A percentile compares a stretch with the other conserved stretches of the same genome.
Evolutionary conservation across 129 eudicot genomes (phyloP).

Genomic region (Lactuca sativa): DNA sequence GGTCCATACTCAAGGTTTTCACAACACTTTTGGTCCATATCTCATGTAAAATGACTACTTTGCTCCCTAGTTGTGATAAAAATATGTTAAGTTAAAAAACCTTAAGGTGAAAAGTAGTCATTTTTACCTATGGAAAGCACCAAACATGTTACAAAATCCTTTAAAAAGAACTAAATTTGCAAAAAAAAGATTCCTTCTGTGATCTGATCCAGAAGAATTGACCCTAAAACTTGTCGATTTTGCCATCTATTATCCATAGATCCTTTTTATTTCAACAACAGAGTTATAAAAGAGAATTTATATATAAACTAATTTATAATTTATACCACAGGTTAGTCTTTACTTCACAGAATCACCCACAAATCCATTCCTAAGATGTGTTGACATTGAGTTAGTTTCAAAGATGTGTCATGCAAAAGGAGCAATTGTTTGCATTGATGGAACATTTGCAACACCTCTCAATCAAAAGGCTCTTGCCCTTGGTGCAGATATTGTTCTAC

Average conservation of each 20-base stretch:
- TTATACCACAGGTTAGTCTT: slow-evolving; percentile 58
- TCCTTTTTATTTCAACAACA: neutral
- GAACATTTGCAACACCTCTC: slow-evolving; percentile 89
- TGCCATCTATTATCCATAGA: neutral
- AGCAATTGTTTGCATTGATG: slow-evolving; percentile 81
- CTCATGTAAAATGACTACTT: neutral
- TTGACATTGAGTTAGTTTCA: slow-evolving; percentile 82
- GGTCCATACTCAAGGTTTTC: too few relatives aligned
- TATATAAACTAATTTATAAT: neutral
- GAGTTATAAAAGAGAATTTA: neutral
- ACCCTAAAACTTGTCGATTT: too few relatives aligned
- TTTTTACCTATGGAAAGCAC: too few relatives aligned
- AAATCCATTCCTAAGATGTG: slow-evolving; percentile 84
- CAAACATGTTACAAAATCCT: too few relatives aligned
- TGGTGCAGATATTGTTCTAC: slow-evolving; percentile 86
- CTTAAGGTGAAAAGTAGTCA: too few relatives aligned
- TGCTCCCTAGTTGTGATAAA: neutral
- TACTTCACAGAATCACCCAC: slow-evolving; percentile 93
- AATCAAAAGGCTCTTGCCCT: slow-evolving; percentile 91
- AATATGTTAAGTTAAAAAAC: too few relatives aligned
- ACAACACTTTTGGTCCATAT: too few relatives aligned
- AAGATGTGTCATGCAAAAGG: slow-evolving; percentile 83
- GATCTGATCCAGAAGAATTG: too few relatives aligned
- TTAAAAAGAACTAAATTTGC: too few relatives aligned
- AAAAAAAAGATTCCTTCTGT: too few relatives aligned